Evolutionary conservation across 179 eudicot genomes (phyloP).

Genomic region (Silene coronaria): DNA sequence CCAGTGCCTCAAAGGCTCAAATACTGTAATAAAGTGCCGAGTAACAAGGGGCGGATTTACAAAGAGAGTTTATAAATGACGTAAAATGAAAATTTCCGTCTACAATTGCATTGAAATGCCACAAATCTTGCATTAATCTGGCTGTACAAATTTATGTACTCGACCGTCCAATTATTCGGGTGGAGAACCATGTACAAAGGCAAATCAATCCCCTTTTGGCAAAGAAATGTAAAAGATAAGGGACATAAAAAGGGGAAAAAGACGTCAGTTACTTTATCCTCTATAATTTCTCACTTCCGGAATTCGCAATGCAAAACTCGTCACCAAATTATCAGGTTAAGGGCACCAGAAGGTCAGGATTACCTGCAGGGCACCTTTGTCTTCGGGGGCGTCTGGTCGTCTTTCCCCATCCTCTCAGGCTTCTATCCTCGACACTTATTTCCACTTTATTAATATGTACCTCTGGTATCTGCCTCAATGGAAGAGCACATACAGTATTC

Average conservation of each 20-base stretch:
- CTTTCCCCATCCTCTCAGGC: conserved; percentile 88
- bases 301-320: conserved; percentile 21
- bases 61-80: no score
- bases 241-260: not conserved
- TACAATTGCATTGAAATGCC: not conserved
- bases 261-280: conserved; percentile 14
- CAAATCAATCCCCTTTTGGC: conserved; percentile 26
- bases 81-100: not conserved
- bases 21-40: no score
- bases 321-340: conserved; percentile 21
- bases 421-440: conserved; percentile 55
- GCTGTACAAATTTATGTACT: conserved; percentile 3
- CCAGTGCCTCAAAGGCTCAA: no score
- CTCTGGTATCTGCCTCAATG: conserved; percentile 36
- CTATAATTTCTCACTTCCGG: conserved; percentile 21
- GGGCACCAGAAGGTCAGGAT: conserved; percentile 40
- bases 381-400: conserved; percentile 82
- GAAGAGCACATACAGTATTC: conserved; percentile 5
- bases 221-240: not conserved
- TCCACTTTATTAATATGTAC: conserved; percentile 30
- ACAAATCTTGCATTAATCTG: not conserved
- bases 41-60: no score
- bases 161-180: not conserved
- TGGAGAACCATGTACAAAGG: conserved; percentile 46
- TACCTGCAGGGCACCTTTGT: conserved; percentile 72